These are phyloP conservation scores for Lotmaria passim DNA, from an alignment of 208 protist species.

Conservation along the genomic window DNA sequence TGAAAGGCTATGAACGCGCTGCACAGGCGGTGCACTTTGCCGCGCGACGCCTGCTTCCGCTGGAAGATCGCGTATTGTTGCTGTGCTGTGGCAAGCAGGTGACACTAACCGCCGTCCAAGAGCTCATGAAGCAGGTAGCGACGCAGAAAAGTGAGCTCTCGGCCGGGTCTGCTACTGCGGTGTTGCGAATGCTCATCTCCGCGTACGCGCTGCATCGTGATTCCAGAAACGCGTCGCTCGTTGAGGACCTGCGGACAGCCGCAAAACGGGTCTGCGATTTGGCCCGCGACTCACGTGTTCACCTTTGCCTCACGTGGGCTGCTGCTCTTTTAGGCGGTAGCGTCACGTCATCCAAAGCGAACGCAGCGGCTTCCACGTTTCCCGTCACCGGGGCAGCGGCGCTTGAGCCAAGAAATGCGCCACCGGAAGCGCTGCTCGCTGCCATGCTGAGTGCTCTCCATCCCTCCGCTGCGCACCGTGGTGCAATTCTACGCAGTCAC, in stretches of 20 bases:
- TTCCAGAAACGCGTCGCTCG: not conserved
- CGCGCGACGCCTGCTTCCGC: not conserved
- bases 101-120: not conserved
- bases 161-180: slow-evolving; percentile 21
- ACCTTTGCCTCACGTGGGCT: slow-evolving; percentile 9
- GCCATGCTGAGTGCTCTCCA: not conserved
- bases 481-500: slow-evolving; percentile 6
- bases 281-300: slow-evolving; percentile 5
- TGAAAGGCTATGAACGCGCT: not conserved
- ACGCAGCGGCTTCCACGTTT: not conserved
- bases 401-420: not conserved
- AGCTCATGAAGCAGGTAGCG: not conserved
- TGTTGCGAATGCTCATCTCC: slow-evolving; percentile 18
- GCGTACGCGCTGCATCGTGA: not conserved
- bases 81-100: not conserved
- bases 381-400: not conserved
- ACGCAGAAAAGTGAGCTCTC: not conserved
- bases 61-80: not conserved
- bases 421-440: not conserved
- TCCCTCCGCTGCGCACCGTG: slow-evolving; percentile 1
- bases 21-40: not conserved
- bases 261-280: slow-evolving; percentile 17
- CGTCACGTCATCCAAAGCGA: not conserved
- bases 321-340: slow-evolving; percentile 5
- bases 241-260: not conserved